Evolutionary conservation across 208 protist species (phyloP), one percentile per base, ranked within the genome.

Genomic region (Strigomonas culicis): DNA sequence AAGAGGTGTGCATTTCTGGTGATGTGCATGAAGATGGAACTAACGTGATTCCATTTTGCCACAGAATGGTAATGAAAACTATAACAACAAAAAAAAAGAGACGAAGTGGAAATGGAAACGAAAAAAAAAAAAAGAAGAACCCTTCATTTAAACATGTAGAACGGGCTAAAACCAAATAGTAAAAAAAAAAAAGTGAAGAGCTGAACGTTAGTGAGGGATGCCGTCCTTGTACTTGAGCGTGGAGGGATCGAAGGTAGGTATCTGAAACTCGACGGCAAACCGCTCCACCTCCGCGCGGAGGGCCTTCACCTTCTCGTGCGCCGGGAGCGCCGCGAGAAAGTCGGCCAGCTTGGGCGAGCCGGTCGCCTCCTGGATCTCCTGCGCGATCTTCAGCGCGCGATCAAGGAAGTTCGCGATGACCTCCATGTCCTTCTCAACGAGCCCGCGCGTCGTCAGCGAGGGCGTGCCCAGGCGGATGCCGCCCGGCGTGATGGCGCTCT

Each of bases 381-480:
- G 63, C 53, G 81, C 74, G 36, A 98, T 65, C 74, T 94, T 27
- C 0, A 98, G 66, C 36, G 75, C 93, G 30, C 86, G 79, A 63
- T 97, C 73, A 0, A 99, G 80, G 25, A 98, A 93, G 28, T 88
- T 79, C 13, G 86, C 97, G 21, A 99, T 85, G 11, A 60, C 34
- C 31, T 49, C 65, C 70, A 99, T 98, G 63, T 99, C 94, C 15
- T 30, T 49, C 80, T 98, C 94, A 27, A 67, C 70, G 68, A 99
- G 82, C 25, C 97, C 97, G 44, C 98, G 92, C 17, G 97, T 90
- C 1, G 98, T 99, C 19, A 99, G 72, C 4, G 97, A 89, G n/a
- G 89, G 88, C 8, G 97, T 93, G 55, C 98, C 98, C 4, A 99
- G 60, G 60, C 98, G 95, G 13, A 99, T 83, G 36, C 97, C 98